Evolutionary conservation across 176 grass and related monocot genomes (phyloP), one percentile per base, ranked within the genome.

Genomic region (Oryza australiensis): DNA sequence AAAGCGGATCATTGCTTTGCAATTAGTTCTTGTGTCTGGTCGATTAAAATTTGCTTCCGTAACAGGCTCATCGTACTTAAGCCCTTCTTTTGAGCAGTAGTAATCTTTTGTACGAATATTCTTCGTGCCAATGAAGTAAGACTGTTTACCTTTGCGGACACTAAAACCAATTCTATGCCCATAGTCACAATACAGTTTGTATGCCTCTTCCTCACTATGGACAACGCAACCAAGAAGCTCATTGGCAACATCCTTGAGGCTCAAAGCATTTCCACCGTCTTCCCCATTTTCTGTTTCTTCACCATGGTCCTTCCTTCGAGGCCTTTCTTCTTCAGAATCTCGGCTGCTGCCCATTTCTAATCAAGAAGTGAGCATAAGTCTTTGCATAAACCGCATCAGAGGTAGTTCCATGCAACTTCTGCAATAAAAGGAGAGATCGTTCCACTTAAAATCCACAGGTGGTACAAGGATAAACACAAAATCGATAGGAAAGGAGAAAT

Each of bases 61-160:
- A 18, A 92, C 87, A 66, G 84, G 87, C 64, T 94, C 93, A 16
- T 94, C 93, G n/a, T 92, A 92, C 38, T 94, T 94, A 84, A 95
- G 80, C 37, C 90, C 90, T 93, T 95, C 93, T 76, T 95, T 95
- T 13, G 93, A 95, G 93, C 93, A 95, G 66, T 95, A 95, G 76
- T 95, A 95, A 62, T 95, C 93, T 76, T 95, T 93, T 55, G 93
- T 90, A 30, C 90, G 88, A 57, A 95, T 92, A 65, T 88, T 86
- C 83, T 90, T 95, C 40, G 90, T 95, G 26, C 93, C 93, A 28
- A 93, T 87, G 70, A 92, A 95, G 80, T 95, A 95, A 55, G 89
- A 93, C 74, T 95, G 93, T 64, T 95, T 95, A 66, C 90, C 93
- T 85, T 93, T 95, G 18, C 93, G 93, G 43, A 95, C 93, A 51